phyloP scores from a whole-genome alignment of 163 green algal genomes.

The Chloromonas sp. region DNA sequence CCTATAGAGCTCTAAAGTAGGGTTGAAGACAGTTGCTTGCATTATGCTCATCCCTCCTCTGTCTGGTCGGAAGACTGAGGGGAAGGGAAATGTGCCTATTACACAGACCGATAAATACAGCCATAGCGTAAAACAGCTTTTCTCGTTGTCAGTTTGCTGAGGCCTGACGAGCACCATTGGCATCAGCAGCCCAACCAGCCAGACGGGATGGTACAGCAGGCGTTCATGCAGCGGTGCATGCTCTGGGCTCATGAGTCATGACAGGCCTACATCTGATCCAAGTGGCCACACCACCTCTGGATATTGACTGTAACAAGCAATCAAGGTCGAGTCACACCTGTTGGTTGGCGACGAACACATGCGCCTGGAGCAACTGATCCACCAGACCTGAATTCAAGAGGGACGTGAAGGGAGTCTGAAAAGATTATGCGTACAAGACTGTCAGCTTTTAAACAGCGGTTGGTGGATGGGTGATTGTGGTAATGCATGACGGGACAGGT shows the following conservation, averaged over 20 bases:
- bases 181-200: not conserved
- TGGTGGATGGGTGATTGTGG: no score
- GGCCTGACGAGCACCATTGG: not conserved
- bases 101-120: not conserved
- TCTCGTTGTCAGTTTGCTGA: not conserved
- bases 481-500: no score
- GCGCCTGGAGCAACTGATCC: slow-evolving; percentile 2
- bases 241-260: not conserved
- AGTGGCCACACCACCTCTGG: no score
- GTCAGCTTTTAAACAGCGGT: no score
- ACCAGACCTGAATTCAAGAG: not conserved
- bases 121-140: not conserved
- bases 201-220: not conserved
- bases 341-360: not conserved
- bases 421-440: no score
- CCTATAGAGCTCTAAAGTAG: no score
- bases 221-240: not conserved
- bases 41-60: not conserved
- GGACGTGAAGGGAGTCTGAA: not conserved
- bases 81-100: not conserved
- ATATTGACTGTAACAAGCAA: no score
- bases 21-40: no score
- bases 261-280: no score
- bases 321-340: no score
- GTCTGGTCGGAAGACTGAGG: not conserved